Evolutionary conservation across 805 yeast genomes (phyloP).

Genomic region (Starmera dryadoides): DNA sequence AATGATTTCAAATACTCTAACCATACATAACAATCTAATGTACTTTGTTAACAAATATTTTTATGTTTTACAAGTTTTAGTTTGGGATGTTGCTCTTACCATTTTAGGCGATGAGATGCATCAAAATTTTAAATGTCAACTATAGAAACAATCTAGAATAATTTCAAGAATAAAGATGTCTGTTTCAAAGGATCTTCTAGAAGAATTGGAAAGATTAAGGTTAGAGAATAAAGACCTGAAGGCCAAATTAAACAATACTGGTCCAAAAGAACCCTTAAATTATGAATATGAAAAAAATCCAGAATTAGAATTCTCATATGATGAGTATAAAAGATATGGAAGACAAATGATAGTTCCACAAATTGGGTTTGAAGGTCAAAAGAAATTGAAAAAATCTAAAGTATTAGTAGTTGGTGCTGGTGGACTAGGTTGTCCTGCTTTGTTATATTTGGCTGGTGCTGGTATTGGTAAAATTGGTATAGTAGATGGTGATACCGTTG

Average conservation of each 20-base stretch:
- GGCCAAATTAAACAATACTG: too few relatives aligned
- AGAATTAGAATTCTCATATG: conserved; percentile 25
- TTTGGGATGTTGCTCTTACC: too few relatives aligned
- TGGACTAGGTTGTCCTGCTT: conserved; percentile 91
- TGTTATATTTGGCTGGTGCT: conserved; percentile 77
- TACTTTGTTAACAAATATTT: too few relatives aligned
- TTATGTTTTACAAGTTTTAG: too few relatives aligned
- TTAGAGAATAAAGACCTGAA: not conserved
- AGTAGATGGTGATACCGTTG: conserved; percentile 82
- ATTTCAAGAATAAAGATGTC: too few relatives aligned
- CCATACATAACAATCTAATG: too few relatives aligned
- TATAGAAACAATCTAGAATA: too few relatives aligned
- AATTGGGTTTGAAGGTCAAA: conserved; percentile 46
- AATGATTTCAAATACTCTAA: too few relatives aligned
- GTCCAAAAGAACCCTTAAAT: too few relatives aligned
- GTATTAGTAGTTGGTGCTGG: conserved; percentile 92
- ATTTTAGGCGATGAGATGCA: too few relatives aligned
- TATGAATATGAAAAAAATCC: not conserved
- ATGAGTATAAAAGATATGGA: conserved; percentile 82
- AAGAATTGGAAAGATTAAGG: not conserved
- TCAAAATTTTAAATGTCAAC: too few relatives aligned
- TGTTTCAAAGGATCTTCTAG: too few relatives aligned
- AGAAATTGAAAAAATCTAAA: conserved; percentile 44
- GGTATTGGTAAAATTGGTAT: conserved; percentile 85
- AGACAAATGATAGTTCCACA: conserved; percentile 92